Percentiles rank a stretch among this genome's conserved stretches.
Conservation (phyloP, 1,139 yeast genomes). For the Kurtzmaniella quercitrusa region DNA sequence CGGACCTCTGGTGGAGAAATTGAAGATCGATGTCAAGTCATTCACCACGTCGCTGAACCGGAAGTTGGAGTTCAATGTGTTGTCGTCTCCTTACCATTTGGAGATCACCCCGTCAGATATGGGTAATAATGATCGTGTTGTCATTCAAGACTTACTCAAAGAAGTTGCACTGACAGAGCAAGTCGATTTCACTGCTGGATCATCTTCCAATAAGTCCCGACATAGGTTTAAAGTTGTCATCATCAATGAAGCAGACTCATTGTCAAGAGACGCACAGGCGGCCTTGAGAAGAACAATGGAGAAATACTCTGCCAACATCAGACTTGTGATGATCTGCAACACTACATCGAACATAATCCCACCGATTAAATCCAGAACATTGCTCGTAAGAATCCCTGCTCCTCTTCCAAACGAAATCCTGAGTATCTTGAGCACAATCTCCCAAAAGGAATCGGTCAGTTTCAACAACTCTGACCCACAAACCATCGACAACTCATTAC, state of each 20-base stretch:
- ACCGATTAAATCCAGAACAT: slow-evolving; percentile 91
- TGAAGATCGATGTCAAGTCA: slow-evolving; percentile 86
- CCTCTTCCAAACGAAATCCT: slow-evolving; percentile 62
- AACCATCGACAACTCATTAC: slow-evolving; percentile 39
- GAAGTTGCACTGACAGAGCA: slow-evolving; percentile 96
- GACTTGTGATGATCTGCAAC: slow-evolving; percentile 81
- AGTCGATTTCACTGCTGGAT: slow-evolving; percentile 53
- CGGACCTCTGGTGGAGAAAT: slow-evolving; percentile 74
- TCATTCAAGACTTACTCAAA: slow-evolving; percentile 87
- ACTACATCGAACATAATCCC: slow-evolving; percentile 88
- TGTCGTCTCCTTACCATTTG: slow-evolving; percentile 83
- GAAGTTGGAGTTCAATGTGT: slow-evolving; percentile 85
- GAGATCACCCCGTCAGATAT: slow-evolving; percentile 97
- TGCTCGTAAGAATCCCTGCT: slow-evolving; percentile 80
- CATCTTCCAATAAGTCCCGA: slow-evolving; percentile 24
- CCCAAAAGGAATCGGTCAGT: slow-evolving; percentile 52
- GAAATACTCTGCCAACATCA: slow-evolving; percentile 82
- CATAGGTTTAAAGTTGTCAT: slow-evolving; percentile 88
- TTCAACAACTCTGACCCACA: slow-evolving; percentile 31
- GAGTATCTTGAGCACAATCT: slow-evolving; percentile 49
- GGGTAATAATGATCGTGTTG: slow-evolving; percentile 93
- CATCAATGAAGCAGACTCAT: slow-evolving; percentile 89
- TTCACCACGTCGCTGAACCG: slow-evolving; percentile 68
- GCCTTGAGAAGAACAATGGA: slow-evolving; percentile 98
- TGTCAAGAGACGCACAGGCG: slow-evolving; percentile 95